Percentiles rank a stretch among this genome's conserved stretches.
Conservation (phyloP, 2,329 filamentous ascomycete species). For the Camptophora hylomeconis region DNA sequence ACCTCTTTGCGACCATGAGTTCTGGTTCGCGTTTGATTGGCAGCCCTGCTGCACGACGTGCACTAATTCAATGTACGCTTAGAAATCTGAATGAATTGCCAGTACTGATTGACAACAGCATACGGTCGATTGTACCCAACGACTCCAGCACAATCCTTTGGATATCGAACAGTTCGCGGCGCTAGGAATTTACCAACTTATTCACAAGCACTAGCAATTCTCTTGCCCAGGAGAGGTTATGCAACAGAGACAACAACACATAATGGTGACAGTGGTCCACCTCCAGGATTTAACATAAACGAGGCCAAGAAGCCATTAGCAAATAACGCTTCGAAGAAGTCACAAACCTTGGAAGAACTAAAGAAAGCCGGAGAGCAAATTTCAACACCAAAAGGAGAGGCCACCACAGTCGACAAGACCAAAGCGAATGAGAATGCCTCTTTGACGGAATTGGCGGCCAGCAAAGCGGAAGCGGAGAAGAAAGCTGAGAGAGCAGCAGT, state of each 20-base stretch:
- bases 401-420: constrained; percentile 35
- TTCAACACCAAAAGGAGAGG: constrained; percentile 23
- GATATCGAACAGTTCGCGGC: constrained; percentile 2
- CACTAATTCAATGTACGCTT: constrained; percentile 12
- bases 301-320: constrained; percentile 74
- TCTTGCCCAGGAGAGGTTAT: constrained; percentile 40
- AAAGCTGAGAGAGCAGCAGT: constrained; percentile 39
- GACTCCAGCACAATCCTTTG: too few species aligned
- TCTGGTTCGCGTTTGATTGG: constrained; percentile 17
- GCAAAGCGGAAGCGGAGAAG: constrained; percentile 38
- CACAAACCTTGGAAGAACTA: constrained; percentile 13
- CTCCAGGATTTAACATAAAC: constrained; percentile 82
- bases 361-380: constrained; percentile 20
- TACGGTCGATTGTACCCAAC: too few species aligned
- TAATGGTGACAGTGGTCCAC: constrained; percentile 47
- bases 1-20: constrained; percentile 9
- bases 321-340: constrained; percentile 34
- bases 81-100: neutral
- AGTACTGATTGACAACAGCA: constrained; percentile 9
- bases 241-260: constrained; percentile 46
- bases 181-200: constrained; percentile 22
- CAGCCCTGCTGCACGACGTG: constrained; percentile 15
- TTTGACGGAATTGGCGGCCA: constrained; percentile 49
- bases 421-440: constrained; percentile 33
- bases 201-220: constrained; percentile 43